Base-by-base conservation (phyloP, 495 filamentous ascomycete genomes). In the Hyaloscypha hepaticicola region DNA sequence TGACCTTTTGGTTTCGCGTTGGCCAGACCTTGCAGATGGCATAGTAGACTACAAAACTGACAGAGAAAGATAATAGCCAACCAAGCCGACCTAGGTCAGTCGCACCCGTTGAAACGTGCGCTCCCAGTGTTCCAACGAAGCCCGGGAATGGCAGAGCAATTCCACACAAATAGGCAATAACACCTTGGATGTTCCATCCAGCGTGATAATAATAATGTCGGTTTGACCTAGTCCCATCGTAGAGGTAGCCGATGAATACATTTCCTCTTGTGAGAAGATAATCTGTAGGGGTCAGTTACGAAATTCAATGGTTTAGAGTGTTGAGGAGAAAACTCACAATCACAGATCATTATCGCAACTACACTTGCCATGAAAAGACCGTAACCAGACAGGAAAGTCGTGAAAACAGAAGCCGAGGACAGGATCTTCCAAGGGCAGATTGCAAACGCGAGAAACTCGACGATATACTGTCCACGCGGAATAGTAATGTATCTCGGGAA, bases 51-150 rank as follows among this genome's bases (percentile, higher is more conserved):
- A 79, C 63, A 55, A 78, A 77, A 14, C 72, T 71, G 33, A 69
- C 66, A 12, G 67, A 28, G 66, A 80, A 80, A 3, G 75, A 76
- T 21, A 79, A 55, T 22, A 78, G 65, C 77, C 77, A 80, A 38
- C 76, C 77, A 0, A 80, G 63, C 22, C 76, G 66, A 26, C 74
- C 72, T 1, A 80, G 64, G 29, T 77, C 67, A 21, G 66, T 65
- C 1, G 76, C 77, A 0, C 67, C 61, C 11, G 67, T 63, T 27
- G 72, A 68, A 3, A 78, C 76, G 22, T 55, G 61, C 1, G 76
- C 69, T 21, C 76, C 76, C 2, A 78, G 67, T 5, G 70, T 66
- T 16, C 73, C 75, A 19, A 68, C 70, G 34, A 78, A 78, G 0
- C 72, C 72, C 1, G 72, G 63, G 51, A 74, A 74, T 11, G 72